Conservation (phyloP, 2,329 filamentous ascomycete genomes). For the Cryphonectria parasitica region DNA sequence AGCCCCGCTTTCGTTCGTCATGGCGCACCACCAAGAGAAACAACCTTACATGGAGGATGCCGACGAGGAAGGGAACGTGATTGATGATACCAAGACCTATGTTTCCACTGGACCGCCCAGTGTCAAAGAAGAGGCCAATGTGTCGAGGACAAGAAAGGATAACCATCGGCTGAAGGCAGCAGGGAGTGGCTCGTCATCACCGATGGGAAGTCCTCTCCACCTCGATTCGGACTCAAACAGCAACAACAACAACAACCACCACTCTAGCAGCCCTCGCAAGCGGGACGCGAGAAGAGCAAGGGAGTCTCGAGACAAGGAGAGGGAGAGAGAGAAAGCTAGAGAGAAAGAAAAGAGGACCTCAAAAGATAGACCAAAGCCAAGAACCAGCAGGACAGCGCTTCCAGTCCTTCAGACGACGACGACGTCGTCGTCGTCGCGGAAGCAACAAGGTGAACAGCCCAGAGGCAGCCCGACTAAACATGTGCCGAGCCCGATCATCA, state of each 20-base stretch:
- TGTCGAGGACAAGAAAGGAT: slow-evolving; percentile 49
- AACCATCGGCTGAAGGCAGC: slow-evolving; percentile 37
- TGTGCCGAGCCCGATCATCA: slow-evolving; percentile 30
- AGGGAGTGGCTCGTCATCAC: slow-evolving; percentile 45
- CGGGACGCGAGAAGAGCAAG: slow-evolving; percentile 40
- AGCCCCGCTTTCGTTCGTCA: slow-evolving; percentile 36
- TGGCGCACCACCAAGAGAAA: slow-evolving; percentile 44
- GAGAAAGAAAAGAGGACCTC: slow-evolving; percentile 36
- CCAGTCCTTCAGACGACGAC: slow-evolving; percentile 34
- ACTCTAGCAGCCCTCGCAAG: slow-evolving; percentile 39
- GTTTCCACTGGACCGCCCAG: slow-evolving; percentile 49
- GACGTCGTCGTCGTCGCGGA: slow-evolving; percentile 32
- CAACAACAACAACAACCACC: slow-evolving; percentile 27
- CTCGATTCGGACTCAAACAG: slow-evolving; percentile 51
- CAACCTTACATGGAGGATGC: slow-evolving; percentile 56
- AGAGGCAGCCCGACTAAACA: slow-evolving; percentile 41
- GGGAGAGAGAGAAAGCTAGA: slow-evolving; percentile 35
- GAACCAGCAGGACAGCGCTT: slow-evolving; percentile 43
- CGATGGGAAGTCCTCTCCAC: slow-evolving; percentile 33
- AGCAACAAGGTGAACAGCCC: slow-evolving; percentile 42
- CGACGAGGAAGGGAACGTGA: slow-evolving; percentile 51
- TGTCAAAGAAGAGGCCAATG: slow-evolving; percentile 57
- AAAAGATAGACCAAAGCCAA: slow-evolving; percentile 29
- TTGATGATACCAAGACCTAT: slow-evolving; percentile 47
- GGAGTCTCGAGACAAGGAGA: slow-evolving; percentile 33